Conservation (phyloP, 345 rosid genomes). For the Gossypium arboreum region DNA sequence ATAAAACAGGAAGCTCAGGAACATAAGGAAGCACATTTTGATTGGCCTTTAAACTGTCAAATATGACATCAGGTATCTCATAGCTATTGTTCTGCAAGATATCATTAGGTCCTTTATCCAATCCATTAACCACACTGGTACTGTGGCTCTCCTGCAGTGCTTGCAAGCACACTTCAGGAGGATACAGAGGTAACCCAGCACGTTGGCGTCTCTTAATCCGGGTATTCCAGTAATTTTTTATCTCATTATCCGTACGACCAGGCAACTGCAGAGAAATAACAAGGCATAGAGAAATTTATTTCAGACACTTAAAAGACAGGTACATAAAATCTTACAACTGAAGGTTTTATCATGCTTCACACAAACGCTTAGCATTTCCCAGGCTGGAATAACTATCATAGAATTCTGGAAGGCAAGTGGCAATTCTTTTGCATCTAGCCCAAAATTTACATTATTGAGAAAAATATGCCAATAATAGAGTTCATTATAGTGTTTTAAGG, state of each 20-base stretch:
- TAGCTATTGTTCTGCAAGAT: slow-evolving; percentile 46
- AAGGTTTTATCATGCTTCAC: not conserved
- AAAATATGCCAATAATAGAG: not conserved
- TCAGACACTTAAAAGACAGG: not conserved
- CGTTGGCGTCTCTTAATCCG: slow-evolving; percentile 88
- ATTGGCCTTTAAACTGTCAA: slow-evolving; percentile 60
- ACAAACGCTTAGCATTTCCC: not conserved
- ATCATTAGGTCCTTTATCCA: slow-evolving; percentile 51
- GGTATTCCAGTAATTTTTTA: slow-evolving; percentile 98
- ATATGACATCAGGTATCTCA: slow-evolving; percentile 60
- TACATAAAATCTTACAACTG: not conserved
- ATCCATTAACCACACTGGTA: slow-evolving; percentile 29
- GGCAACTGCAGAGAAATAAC: slow-evolving; percentile 54
- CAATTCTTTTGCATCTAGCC: not conserved
- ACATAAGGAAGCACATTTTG: slow-evolving; percentile 40
- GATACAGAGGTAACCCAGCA: slow-evolving; percentile 96
- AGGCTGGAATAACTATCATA: not conserved
- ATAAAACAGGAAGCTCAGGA: slow-evolving; percentile 59
- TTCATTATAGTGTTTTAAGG: not conserved
- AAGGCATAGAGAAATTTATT: slow-evolving; percentile 2
- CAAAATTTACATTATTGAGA: not conserved
- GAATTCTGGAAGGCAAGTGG: not conserved
- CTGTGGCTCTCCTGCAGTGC: slow-evolving; percentile 49
- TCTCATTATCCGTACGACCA: slow-evolving; percentile 99
- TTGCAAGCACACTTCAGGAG: slow-evolving; percentile 68